Conservation (phyloP, 2,329 filamentous ascomycete genomes). For the Fusarium proliferatum region DNA sequence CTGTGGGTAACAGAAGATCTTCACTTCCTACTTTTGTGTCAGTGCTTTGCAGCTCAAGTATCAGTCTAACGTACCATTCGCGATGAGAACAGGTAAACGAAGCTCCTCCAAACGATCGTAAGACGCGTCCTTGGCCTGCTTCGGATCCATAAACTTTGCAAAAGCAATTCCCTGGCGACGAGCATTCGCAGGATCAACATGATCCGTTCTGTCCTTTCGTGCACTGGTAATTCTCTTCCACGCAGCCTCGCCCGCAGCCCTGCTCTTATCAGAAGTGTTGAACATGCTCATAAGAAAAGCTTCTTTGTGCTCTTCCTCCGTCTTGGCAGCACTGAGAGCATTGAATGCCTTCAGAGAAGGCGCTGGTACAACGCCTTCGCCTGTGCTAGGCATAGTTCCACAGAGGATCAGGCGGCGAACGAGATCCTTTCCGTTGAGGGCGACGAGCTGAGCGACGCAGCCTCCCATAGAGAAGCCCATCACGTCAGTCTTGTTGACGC, state of each 20-base stretch:
- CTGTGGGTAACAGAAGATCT: constrained; percentile 50
- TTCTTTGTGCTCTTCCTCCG: constrained; percentile 48
- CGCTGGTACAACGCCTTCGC: constrained; percentile 48
- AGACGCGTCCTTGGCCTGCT: constrained; percentile 47
- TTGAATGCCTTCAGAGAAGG: constrained; percentile 49
- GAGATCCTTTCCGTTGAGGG: constrained; percentile 52
- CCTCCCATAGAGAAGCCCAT: constrained; percentile 64
- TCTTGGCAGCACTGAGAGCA: constrained; percentile 47
- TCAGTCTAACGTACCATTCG: constrained; percentile 48
- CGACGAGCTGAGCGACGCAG: constrained; percentile 57
- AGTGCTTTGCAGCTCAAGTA: neutral
- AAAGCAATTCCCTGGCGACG: constrained; percentile 49
- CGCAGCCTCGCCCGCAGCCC: constrained; percentile 47
- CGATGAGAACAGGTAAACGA: constrained; percentile 51
- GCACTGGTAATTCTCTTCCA: constrained; percentile 51
- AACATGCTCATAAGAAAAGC: constrained; percentile 53
- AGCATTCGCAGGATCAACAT: constrained; percentile 44
- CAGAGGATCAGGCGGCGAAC: constrained; percentile 57
- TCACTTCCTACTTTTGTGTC: constrained; percentile 45
- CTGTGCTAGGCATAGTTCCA: constrained; percentile 56
- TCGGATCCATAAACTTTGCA: constrained; percentile 51
- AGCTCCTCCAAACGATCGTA: constrained; percentile 50
- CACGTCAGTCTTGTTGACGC: constrained; percentile 55
- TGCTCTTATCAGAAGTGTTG: constrained; percentile 45
- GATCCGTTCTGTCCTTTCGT: constrained; percentile 40